A percentile compares a stretch with the other conserved stretches of the same genome.
Conservation (phyloP, 75 land plant genomes). For the Pseudotsuga menziesii region DNA sequence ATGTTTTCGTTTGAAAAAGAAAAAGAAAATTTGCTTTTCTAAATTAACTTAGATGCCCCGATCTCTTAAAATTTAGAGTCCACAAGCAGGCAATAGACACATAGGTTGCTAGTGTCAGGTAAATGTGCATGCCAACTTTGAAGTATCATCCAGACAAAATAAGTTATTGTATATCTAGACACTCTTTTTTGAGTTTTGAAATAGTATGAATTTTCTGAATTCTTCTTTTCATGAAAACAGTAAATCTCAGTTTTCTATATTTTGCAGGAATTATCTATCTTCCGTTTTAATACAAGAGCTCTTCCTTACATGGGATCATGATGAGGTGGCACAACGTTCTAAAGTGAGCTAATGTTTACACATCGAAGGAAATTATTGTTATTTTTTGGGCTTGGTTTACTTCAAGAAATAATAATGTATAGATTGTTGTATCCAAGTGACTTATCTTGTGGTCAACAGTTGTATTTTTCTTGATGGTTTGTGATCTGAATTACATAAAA, state of each 20-base stretch:
- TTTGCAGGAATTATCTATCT: slow-evolving; percentile 90
- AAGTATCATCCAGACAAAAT: background rate
- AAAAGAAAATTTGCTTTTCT: too few species aligned
- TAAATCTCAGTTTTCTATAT: background rate
- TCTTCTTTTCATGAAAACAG: background rate
- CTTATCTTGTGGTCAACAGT: background rate
- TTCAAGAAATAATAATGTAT: background rate
- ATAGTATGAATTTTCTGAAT: slow-evolving; percentile 9
- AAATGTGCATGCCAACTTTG: background rate
- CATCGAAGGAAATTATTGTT: background rate
- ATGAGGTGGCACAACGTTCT: slow-evolving; percentile 68
- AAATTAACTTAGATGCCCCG: background rate
- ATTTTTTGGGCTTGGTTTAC: background rate
- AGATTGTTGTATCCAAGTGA: background rate
- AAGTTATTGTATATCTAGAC: background rate
- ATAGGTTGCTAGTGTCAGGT: background rate
- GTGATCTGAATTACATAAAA: background rate
- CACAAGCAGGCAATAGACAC: background rate
- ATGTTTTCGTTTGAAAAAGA: too few species aligned
- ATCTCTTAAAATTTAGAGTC: too few species aligned
- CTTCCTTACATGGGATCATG: slow-evolving; percentile 97
- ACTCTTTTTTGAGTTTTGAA: slow-evolving; percentile 1
- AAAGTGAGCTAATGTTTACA: slow-evolving; percentile 52
- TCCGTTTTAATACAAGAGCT: slow-evolving; percentile 92
- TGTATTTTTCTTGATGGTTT: background rate